Base-by-base conservation (phyloP, 1,284 basidiomycete species). In the Moniliophthora roreri region DNA sequence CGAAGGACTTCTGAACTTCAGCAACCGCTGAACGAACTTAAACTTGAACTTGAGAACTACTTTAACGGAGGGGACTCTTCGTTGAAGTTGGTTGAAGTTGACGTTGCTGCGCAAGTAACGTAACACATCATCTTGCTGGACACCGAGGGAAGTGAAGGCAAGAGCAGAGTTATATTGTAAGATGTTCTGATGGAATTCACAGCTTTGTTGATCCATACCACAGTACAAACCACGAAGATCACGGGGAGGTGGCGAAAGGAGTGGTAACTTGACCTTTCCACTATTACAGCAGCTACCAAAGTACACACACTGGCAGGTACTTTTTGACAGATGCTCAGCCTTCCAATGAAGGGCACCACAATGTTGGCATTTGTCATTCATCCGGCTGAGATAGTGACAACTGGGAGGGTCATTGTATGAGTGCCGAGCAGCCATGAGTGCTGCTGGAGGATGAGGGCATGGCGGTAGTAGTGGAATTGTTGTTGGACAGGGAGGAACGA, bases 121-220 rank as follows among this genome's bases (percentile, higher is more conserved):
- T n/a, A n/a, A n/a, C n/a, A n/a, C n/a, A n/a, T 61, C 15, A 36
- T 76, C 69, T 8, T 69, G 41, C 0, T 64, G 46, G 0, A 63
- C 63, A n/a, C 67, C 70, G 0, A 77, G 26, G 1, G 76, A 78
- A 0, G 70, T 75, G 41, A 77, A 75, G 1, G 71, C 65, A 21
- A 76, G 48, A 0, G 72, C 62, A 53, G 58, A 60, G 51, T 75
- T 76, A 39, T 74, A 73, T 42, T 70, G 61, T 1, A 48, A 39
- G 16, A 74, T 70, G 0, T 70, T 61, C 9, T 53, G 53, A 15
- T 42, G 57, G 38, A 71, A 72, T 0, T 55, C 11, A 1, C 37
- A 40, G 10, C 49, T 15, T 21, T 60, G 52, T 1, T 59, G 41
- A 37, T 56, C 26, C 4, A 16, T 13, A 9, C 52, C 46, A 50